Conservation (phyloP, 768 basidiomycete genomes). For the Jaapia argillacea region DNA sequence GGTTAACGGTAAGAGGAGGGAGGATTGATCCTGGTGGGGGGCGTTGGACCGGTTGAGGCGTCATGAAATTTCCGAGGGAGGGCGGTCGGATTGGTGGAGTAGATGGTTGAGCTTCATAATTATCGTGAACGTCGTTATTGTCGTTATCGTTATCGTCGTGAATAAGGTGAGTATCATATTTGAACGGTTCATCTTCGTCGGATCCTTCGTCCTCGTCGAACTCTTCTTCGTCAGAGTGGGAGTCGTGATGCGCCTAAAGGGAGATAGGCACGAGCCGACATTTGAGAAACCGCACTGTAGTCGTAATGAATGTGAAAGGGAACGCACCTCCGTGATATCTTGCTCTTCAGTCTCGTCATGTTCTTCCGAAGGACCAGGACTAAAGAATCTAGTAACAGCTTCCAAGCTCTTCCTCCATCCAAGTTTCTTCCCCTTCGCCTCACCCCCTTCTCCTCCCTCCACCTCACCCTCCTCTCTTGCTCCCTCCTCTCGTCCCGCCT, state of each 20-base stretch:
- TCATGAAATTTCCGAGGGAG: slow-evolving; percentile 37
- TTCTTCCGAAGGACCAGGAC: slow-evolving; percentile 17
- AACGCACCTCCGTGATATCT: slow-evolving; percentile 3
- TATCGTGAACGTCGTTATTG: too few species aligned
- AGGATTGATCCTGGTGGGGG: slow-evolving; percentile 4
- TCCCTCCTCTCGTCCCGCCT: slow-evolving; percentile 12
- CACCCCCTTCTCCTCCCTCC: slow-evolving; percentile 16
- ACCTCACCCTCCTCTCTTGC: slow-evolving; percentile 21
- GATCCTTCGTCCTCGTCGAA: slow-evolving; percentile 9
- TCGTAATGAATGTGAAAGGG: too few species aligned
- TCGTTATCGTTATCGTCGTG: too few species aligned
- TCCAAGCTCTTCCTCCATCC: slow-evolving; percentile 26
- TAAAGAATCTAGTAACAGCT: slow-evolving; percentile 19
- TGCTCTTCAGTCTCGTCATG: slow-evolving; percentile 7
- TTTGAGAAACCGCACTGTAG: too few species aligned
- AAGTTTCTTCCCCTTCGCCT: slow-evolving; percentile 18
- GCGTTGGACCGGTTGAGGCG: slow-evolving; percentile 37
- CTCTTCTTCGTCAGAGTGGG: slow-evolving; percentile 4
- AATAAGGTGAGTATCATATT: slow-evolving; percentile 1
- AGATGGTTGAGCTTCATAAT: too few species aligned
- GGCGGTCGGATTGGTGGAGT: slow-evolving; percentile 11
- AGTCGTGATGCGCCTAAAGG: too few species aligned
- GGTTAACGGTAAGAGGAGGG: neutral
- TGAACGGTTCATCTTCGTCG: slow-evolving; percentile 7
- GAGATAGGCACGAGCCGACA: too few species aligned